Evolutionary conservation across 441 rosid species (phyloP), one percentile per base, ranked within the genome.

Genomic region (Dalechampia spathulata): DNA sequence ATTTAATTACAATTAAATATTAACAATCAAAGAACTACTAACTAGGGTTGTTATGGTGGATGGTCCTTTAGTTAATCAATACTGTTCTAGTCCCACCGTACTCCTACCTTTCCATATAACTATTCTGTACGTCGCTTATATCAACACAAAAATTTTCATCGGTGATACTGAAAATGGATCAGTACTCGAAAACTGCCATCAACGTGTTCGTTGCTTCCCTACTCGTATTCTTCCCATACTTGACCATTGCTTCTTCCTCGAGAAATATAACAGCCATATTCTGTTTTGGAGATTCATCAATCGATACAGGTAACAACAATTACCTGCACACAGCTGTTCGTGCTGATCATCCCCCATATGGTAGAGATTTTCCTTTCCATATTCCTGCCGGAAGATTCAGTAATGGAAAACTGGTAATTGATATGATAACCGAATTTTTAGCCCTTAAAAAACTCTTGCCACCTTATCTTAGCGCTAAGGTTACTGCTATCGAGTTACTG

Each of bases 381-480:
- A 52, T 21, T n/a, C 38, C 66, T 0, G 53, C 66, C 0, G 66
- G 66, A 37, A 53, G 66, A 39, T 62, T 52, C 15, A 6, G 36
- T 8, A 54, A 62, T 26, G 60, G 59, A 26, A 53, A 62, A 16
- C 22, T 52, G 23, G 39, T 25, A 7, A 16, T 57, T 7, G 66
- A 62, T 25, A 27, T 53, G 11, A 30, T 53, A 16, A 50, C 23
- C 16, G 41, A 17, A 7, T 20, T 4, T 7, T 25, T 57, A 19
- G 72, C 74, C 19, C 52, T 73, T n/a, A 73, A 73, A 42, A 32
- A 28, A 5, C 10, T 13, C 5, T 26, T 73, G 22, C 78, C 74
- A 2, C 53, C 78, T 22, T 73, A 61, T 61, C 57, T 69, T 49
- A 71, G 69, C 19, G 68, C 64, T 6, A 22, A 20, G 11, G 51